Evolutionary conservation across 176 grass and related monocot species (phyloP).

Genomic region (Avena insularis): DNA sequence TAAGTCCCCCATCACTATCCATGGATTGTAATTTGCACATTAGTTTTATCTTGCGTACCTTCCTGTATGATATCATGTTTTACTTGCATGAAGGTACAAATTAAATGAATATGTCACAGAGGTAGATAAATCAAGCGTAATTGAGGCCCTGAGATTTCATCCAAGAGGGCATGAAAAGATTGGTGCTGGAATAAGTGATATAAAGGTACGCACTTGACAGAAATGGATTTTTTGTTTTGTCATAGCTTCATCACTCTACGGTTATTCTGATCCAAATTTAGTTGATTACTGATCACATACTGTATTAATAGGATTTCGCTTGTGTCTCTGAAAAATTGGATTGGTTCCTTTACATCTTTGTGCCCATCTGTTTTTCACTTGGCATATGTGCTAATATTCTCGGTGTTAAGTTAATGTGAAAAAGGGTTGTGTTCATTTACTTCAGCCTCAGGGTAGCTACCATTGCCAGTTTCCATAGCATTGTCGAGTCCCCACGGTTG

Average conservation of each 20-base stretch:
- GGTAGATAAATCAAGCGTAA: constrained; percentile 59
- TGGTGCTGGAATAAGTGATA: constrained; percentile 49
- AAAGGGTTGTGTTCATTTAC: neutral
- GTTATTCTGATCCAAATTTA: constrained; percentile 11
- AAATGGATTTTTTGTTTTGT: constrained; percentile 22
- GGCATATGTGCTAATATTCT: neutral
- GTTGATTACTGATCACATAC: neutral
- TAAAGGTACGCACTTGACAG: constrained; percentile 44
- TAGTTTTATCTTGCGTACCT: constrained; percentile 39
- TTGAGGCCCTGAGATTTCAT: constrained; percentile 75
- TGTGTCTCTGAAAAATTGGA: neutral
- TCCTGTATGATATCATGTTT: constrained; percentile 31
- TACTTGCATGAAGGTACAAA: constrained; percentile 67
- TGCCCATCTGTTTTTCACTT: constrained; percentile 21
- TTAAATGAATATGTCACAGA: constrained; percentile 55
- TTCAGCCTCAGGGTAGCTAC: neutral
- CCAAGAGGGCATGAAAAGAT: constrained; percentile 47
- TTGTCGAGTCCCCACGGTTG: constrained; percentile 11
- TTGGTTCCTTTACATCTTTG: neutral
- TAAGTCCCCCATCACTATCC: constrained; percentile 51
- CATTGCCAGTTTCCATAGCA: neutral
- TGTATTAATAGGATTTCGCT: neutral
- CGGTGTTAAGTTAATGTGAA: neutral
- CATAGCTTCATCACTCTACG: neutral
- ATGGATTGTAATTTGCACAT: constrained; percentile 15